Percentiles rank a stretch among this genome's conserved stretches.
Evolutionary conservation across 768 basidiomycete genomes (phyloP).

Genomic region (Pisolithus marmoratus): DNA sequence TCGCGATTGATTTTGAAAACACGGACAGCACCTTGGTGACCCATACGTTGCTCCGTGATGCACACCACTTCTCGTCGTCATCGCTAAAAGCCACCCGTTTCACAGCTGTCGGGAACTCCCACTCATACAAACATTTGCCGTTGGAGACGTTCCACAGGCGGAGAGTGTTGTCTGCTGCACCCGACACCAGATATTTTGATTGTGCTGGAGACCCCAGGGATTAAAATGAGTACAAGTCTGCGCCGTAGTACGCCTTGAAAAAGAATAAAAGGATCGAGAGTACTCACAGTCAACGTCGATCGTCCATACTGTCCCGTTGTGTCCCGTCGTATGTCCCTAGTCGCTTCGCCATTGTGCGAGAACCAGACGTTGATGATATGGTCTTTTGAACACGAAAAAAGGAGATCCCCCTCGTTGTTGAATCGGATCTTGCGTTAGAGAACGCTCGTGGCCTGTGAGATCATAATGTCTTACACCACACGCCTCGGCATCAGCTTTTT

Average conservation of each 20-base stretch:
- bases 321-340: slow-evolving; percentile 93
- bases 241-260: too few relatives aligned
- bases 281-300: slow-evolving; percentile 90
- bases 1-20: slow-evolving; percentile 85
- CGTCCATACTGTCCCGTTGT: slow-evolving; percentile 97
- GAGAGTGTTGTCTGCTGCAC: slow-evolving; percentile 91
- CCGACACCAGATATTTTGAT: slow-evolving; percentile 82
- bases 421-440: slow-evolving; percentile 97
- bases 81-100: slow-evolving; percentile 93
- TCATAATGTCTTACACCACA: slow-evolving; percentile 9
- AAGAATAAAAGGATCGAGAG: not conserved
- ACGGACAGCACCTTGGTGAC: slow-evolving; percentile 82
- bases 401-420: slow-evolving; percentile 91
- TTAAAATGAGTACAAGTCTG: not conserved
- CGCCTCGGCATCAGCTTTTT: not conserved
- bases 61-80: slow-evolving; percentile 78
- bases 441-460: slow-evolving; percentile 85
- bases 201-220: slow-evolving; percentile 45
- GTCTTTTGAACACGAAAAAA: slow-evolving; percentile 96
- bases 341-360: slow-evolving; percentile 94
- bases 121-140: slow-evolving; percentile 88
- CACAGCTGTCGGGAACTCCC: slow-evolving; percentile 98
- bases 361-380: slow-evolving; percentile 94
- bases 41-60: slow-evolving; percentile 97
- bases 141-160: slow-evolving; percentile 85